Conservation (phyloP, 1,284 basidiomycete species). For the Agroathelia rolfsii region DNA sequence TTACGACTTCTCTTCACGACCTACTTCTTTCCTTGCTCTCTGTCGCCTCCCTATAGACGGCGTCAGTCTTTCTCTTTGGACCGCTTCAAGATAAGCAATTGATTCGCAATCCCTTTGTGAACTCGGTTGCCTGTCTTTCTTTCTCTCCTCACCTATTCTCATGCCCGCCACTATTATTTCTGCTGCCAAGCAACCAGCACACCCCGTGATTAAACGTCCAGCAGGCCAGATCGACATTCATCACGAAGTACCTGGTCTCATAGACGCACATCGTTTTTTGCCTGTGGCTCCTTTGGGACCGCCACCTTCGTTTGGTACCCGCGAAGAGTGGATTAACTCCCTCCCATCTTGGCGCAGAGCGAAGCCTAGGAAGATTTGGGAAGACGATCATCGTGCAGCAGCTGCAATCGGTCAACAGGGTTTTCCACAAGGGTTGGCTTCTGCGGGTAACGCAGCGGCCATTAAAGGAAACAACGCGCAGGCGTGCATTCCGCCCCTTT, state of each 20-base stretch:
- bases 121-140: slow-evolving; percentile 28
- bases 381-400: slow-evolving; percentile 31
- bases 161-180: slow-evolving; percentile 77
- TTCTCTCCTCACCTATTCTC: slow-evolving; percentile 25
- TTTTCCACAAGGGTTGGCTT: slow-evolving; percentile 67
- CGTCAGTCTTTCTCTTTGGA: slow-evolving; percentile 9
- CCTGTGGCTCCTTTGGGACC: slow-evolving; percentile 48
- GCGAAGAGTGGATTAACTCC: slow-evolving; percentile 64
- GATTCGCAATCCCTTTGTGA: slow-evolving; percentile 21
- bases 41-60: slow-evolving; percentile 23
- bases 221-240: slow-evolving; percentile 31
- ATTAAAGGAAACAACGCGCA: slow-evolving; percentile 60
- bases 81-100: slow-evolving; percentile 25
- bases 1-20: slow-evolving; percentile 52
- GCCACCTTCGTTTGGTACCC: slow-evolving; percentile 50
- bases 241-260: slow-evolving; percentile 32
- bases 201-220: slow-evolving; percentile 50
- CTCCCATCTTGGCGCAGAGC: slow-evolving; percentile 59
- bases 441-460: slow-evolving; percentile 50
- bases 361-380: slow-evolving; percentile 56
- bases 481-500: slow-evolving; percentile 72
- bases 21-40: slow-evolving; percentile 25
- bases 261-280: slow-evolving; percentile 43
- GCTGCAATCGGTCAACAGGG: slow-evolving; percentile 22
- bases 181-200: slow-evolving; percentile 43